Evolutionary conservation across 2,329 filamentous ascomycete species (phyloP).

Genomic region (Neofusicoccum umdonicola): DNA sequence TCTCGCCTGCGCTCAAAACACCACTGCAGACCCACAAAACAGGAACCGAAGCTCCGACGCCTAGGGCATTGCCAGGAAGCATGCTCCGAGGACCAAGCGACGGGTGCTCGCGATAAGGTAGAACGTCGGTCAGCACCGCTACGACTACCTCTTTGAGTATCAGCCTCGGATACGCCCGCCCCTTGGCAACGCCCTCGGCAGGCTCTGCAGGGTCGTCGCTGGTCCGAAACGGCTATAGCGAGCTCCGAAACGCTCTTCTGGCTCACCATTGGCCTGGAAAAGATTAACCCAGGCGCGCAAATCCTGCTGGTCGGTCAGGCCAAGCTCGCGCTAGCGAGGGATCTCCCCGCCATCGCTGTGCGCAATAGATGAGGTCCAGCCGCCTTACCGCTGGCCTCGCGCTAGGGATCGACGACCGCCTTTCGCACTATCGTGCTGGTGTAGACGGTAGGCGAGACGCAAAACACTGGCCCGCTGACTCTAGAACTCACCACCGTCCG

Average conservation of each 20-base stretch:
- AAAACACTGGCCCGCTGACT: background rate
- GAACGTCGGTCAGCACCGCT: background rate
- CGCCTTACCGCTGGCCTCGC: background rate
- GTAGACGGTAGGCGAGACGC: background rate
- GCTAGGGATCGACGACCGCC: background rate
- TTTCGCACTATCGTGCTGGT: background rate
- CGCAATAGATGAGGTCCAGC: background rate
- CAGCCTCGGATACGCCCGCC: conserved; percentile 6
- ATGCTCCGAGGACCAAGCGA: background rate
- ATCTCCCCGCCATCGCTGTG: background rate
- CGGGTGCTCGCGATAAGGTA: background rate
- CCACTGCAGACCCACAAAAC: background rate
- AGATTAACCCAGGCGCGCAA: background rate
- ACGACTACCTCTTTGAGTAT: background rate
- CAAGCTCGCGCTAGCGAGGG: background rate
- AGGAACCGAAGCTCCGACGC: background rate
- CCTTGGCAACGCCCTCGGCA: conserved; percentile 1
- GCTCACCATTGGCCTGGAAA: background rate
- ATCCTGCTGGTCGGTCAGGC: background rate
- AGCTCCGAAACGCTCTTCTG: background rate
- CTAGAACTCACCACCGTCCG: background rate
- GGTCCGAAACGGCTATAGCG: background rate
- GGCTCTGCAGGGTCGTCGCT: background rate
- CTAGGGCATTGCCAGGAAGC: background rate
- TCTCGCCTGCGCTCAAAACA: too few relatives aligned